A percentile compares a stretch with the other conserved stretches of the same genome.
These are phyloP conservation scores for Colletotrichum agaves DNA, from an alignment of 2,329 filamentous ascomycete species.

Conservation along the genomic window DNA sequence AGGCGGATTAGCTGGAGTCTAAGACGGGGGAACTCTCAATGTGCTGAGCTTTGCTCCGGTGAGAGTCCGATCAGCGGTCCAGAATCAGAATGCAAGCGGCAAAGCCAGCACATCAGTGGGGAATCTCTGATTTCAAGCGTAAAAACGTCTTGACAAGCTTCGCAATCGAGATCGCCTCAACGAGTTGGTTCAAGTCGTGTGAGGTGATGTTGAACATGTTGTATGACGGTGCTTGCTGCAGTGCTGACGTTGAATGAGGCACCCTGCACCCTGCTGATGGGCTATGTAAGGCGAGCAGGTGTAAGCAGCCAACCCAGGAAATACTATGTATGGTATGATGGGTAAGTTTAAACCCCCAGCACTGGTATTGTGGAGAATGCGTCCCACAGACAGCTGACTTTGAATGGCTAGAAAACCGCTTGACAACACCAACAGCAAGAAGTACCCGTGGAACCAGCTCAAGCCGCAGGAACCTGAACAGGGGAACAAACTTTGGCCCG, in stretches of 20 bases:
- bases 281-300: neutral
- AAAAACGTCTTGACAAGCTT: neutral
- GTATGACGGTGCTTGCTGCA: neutral
- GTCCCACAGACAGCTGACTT: too few relatives aligned
- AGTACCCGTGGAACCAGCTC: too few relatives aligned
- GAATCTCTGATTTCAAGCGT: conserved; percentile 1
- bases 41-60: neutral
- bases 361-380: too few relatives aligned
- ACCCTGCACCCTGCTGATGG: neutral
- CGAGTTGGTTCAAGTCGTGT: neutral
- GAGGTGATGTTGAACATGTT: neutral
- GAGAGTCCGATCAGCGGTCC: conserved; percentile 3
- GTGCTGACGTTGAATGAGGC: conserved; percentile 4
- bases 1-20: neutral
- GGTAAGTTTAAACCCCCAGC: too few relatives aligned
- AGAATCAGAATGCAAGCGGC: conserved; percentile 8
- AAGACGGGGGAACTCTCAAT: neutral
- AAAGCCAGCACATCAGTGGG: conserved; percentile 26
- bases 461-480: too few relatives aligned
- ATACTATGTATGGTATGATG: too few relatives aligned
- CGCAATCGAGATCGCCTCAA: conserved; percentile 17
- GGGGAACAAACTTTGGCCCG: too few relatives aligned
- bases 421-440: too few relatives aligned
- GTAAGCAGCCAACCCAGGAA: neutral
- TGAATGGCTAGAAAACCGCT: too few relatives aligned